Conservation (phyloP, 805 yeast genomes). For the Candida golubevii region DNA sequence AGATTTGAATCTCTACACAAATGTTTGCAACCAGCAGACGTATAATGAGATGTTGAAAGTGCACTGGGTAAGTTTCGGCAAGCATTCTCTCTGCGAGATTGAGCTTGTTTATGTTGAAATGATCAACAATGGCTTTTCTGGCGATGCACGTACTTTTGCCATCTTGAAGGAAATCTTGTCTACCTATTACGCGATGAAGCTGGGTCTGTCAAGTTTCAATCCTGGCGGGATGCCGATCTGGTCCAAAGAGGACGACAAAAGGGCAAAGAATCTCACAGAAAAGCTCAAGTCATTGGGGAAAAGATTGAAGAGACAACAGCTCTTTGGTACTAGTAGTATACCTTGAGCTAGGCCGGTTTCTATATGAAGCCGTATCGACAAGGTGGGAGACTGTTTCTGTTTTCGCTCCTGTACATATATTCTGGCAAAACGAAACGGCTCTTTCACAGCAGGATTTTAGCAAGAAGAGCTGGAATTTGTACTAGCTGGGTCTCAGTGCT, state of each 20-base stretch:
- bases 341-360: too few relatives aligned
- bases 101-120: constrained; percentile 35
- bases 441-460: too few relatives aligned
- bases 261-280: constrained; percentile 24
- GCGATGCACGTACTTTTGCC: constrained; percentile 33
- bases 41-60: constrained; percentile 36
- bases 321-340: too few relatives aligned
- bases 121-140: constrained; percentile 38
- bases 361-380: too few relatives aligned
- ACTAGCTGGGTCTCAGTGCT: too few relatives aligned
- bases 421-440: too few relatives aligned
- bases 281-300: constrained; percentile 13
- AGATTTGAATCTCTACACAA: constrained; percentile 30
- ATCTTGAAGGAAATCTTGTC: constrained; percentile 31
- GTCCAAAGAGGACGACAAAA: constrained; percentile 34
- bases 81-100: constrained; percentile 30
- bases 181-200: constrained; percentile 32
- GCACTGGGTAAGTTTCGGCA: constrained; percentile 38
- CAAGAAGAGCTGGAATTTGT: too few relatives aligned
- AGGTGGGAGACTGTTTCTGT: too few relatives aligned
- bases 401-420: too few relatives aligned
- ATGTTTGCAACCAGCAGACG: constrained; percentile 38
- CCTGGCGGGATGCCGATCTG: constrained; percentile 29
- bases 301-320: background rate
- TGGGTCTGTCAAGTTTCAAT: constrained; percentile 25